phyloP scores from a whole-genome alignment of 768 basidiomycete genomes.

The Leccinum subgranulosum region DNA sequence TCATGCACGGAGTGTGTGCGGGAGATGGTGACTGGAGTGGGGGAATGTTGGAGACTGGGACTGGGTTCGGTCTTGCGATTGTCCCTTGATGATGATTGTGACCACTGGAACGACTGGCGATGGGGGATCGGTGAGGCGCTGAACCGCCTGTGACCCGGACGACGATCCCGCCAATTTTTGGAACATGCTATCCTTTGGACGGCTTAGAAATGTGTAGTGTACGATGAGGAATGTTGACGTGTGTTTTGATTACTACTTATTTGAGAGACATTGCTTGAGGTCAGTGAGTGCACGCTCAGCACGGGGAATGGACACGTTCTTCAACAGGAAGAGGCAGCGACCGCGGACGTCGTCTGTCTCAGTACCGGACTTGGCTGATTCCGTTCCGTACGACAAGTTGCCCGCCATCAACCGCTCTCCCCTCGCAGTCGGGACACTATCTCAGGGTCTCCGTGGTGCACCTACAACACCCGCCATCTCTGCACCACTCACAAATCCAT shows the following conservation, averaged over 20 bases:
- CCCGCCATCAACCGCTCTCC: slow-evolving; percentile 55
- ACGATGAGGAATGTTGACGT: slow-evolving; percentile 17
- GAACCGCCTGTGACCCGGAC: slow-evolving; percentile 28
- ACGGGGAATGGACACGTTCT: slow-evolving; percentile 57
- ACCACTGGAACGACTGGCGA: slow-evolving; percentile 20
- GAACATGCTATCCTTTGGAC: slow-evolving; percentile 25
- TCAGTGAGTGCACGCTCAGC: not conserved
- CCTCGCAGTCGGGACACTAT: slow-evolving; percentile 51
- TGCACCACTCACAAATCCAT: slow-evolving; percentile 81
- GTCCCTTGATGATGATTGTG: slow-evolving; percentile 9
- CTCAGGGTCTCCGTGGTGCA: slow-evolving; percentile 50
- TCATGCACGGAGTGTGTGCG: slow-evolving; percentile 21
- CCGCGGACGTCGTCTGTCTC: slow-evolving; percentile 64
- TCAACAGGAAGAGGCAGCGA: slow-evolving; percentile 57
- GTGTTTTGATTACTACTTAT: slow-evolving; percentile 19
- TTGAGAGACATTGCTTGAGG: not conserved
- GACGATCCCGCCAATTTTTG: slow-evolving; percentile 29
- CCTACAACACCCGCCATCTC: slow-evolving; percentile 47
- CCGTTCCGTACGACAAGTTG: slow-evolving; percentile 72
- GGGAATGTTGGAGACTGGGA: slow-evolving; percentile 48
- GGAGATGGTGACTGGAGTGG: slow-evolving; percentile 31
- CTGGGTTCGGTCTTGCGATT: slow-evolving; percentile 17
- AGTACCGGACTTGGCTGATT: slow-evolving; percentile 59
- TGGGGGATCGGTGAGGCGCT: slow-evolving; percentile 27
- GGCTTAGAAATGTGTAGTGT: slow-evolving; percentile 1